Evolutionary conservation across 1,139 yeast species (phyloP).

Genomic region (Geotrichum klebahnii): DNA sequence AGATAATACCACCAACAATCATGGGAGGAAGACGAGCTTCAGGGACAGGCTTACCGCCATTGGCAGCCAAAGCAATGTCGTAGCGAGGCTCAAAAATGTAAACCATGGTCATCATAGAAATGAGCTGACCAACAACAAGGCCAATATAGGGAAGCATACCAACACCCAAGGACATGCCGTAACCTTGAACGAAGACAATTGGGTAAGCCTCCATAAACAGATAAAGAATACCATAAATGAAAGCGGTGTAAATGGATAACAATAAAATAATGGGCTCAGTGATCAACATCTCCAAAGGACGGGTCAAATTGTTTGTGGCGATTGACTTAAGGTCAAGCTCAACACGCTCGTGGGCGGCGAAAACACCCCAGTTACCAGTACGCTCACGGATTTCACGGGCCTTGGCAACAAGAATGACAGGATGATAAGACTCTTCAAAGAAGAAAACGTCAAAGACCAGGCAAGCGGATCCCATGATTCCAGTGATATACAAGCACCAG

Average conservation of each 20-base stretch:
- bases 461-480: slow-evolving; percentile 46
- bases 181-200: slow-evolving; percentile 58
- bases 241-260: slow-evolving; percentile 70
- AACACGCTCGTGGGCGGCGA: slow-evolving; percentile 77
- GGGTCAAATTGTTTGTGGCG: slow-evolving; percentile 59
- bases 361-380: slow-evolving; percentile 68
- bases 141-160: slow-evolving; percentile 48
- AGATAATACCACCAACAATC: slow-evolving; percentile 63
- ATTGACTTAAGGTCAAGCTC: slow-evolving; percentile 50
- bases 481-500: slow-evolving; percentile 56
- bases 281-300: slow-evolving; percentile 66
- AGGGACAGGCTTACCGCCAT: slow-evolving; percentile 63
- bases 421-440: slow-evolving; percentile 49
- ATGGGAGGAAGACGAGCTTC: slow-evolving; percentile 75
- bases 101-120: slow-evolving; percentile 31
- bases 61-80: slow-evolving; percentile 41
- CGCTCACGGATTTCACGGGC: slow-evolving; percentile 49
- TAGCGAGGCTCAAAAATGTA: slow-evolving; percentile 38
- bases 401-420: slow-evolving; percentile 43
- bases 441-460: slow-evolving; percentile 38
- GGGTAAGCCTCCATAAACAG: slow-evolving; percentile 77
- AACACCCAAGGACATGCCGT: slow-evolving; percentile 50
- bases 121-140: slow-evolving; percentile 49
- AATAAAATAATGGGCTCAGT: slow-evolving; percentile 70
- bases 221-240: slow-evolving; percentile 81